Base-by-base conservation (phyloP, 495 filamentous ascomycete genomes). In the Corynascus novoguineensis region DNA sequence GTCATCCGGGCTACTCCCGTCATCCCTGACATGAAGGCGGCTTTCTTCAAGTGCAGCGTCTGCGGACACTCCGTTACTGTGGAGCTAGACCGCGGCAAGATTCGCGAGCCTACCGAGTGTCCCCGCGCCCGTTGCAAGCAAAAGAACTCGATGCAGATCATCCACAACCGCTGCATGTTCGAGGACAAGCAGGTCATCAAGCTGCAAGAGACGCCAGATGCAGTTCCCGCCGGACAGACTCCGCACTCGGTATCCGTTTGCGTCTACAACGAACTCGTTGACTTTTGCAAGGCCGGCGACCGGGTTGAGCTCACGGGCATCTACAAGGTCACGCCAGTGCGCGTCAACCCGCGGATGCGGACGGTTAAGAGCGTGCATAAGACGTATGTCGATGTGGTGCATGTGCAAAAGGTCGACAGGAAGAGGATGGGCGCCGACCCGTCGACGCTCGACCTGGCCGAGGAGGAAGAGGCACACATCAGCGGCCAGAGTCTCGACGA, bases 141-240 rank as follows among this genome's bases (percentile, higher is more conserved):
- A 42, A 84, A 83, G 59, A 97, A 99, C 68, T 93, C 90, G 24
- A 97, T 99, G 95, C 90, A 97, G 66, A 91, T 99, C 58, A 78
- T 97, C 12, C 93, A 99, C 78, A 97, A 99, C 71, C 88, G 93
- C 52, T 97, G 90, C 60, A 79, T 81, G 14, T 99, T 99, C 68
- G 84, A 89, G 47, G 93, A 99, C 67, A 99, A 97, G 73, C 93
- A 99, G 64, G 90, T 97, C 55, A 96, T 99, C 78, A 97, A 97
- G 72, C 79, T 99, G 29, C 93, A 99, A 69, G 93, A 99, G 71
- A 99, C 93, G 0, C 93, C 93, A 8, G 93, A 99, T 68, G 88
- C 80, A 45, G 85, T 97, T 41, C 93, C 93, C 12, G 88, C 96
- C 58, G 93, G 93, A 25, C 93, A 99, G 72, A 93, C 93, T 21